Conservation (phyloP, 768 basidiomycete species). For the Tremella mesenterica region DNA sequence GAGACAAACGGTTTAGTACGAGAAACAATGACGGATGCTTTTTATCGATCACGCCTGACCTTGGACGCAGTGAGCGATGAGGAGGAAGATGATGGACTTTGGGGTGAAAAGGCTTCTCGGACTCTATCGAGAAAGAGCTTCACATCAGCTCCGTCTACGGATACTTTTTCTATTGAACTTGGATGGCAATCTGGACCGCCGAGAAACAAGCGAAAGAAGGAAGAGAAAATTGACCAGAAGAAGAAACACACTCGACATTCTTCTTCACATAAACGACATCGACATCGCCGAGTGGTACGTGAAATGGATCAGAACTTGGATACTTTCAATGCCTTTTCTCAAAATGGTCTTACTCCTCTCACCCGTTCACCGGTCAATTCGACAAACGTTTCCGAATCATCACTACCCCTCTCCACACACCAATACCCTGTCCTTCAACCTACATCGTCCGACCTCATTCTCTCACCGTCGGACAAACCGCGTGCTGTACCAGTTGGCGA, state of each 20-base stretch:
- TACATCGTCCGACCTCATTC: neutral
- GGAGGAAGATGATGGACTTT: conserved; percentile 5
- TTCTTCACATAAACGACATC: conserved; percentile 16
- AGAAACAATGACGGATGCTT: conserved; percentile 19
- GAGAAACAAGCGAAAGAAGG: conserved; percentile 5
- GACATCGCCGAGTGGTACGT: conserved; percentile 23
- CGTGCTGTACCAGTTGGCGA: neutral
- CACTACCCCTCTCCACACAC: neutral
- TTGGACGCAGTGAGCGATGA: conserved; percentile 23
- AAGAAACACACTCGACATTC: conserved; percentile 10
- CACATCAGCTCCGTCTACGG: neutral
- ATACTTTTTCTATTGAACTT: conserved; percentile 8
- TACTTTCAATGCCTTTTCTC: conserved; percentile 28
- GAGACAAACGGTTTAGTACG: conserved; percentile 14
- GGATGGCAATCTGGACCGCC: conserved; percentile 27
- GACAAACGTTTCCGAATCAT: neutral
- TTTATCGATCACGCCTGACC: conserved; percentile 19
- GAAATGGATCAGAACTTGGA: conserved; percentile 29
- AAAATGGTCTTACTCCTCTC: conserved; percentile 23
- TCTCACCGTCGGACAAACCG: neutral
- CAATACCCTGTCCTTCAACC: neutral
- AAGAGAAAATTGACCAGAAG: conserved; percentile 4
- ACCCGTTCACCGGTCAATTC: conserved; percentile 9
- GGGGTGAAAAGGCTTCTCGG: neutral
- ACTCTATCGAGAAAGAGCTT: neutral